These are phyloP conservation scores for Raffaelea deltoideospora DNA, from an alignment of 2,329 filamentous ascomycete species.

Conservation along the genomic window DNA sequence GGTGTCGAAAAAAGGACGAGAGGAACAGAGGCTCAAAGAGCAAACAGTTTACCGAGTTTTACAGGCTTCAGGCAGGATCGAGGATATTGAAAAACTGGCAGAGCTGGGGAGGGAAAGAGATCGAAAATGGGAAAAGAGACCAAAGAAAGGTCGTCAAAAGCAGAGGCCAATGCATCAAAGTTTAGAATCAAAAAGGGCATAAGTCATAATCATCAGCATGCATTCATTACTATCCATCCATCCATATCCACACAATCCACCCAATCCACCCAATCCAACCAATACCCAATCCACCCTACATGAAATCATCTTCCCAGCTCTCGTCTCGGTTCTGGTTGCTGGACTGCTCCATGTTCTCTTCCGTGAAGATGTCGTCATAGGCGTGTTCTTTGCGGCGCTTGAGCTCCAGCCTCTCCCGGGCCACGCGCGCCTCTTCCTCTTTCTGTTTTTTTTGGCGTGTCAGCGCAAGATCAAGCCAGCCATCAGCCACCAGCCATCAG, in stretches of 20 bases:
- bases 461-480: too few relatives aligned
- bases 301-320: slow-evolving; percentile 83
- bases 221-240: background rate
- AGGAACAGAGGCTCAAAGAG: too few relatives aligned
- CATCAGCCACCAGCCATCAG: too few relatives aligned
- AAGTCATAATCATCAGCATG: background rate
- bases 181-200: background rate
- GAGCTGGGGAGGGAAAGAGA: background rate
- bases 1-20: too few relatives aligned
- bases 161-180: background rate
- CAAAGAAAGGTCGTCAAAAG: background rate
- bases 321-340: slow-evolving; percentile 76
- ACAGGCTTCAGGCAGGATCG: background rate
- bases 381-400: slow-evolving; percentile 97
- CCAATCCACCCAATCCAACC: background rate
- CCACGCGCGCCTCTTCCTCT: slow-evolving; percentile 59
- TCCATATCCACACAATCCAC: too few relatives aligned
- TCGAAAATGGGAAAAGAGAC: background rate
- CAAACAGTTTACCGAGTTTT: too few relatives aligned
- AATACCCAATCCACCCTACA: slow-evolving; percentile 46
- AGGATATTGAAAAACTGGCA: too few relatives aligned
- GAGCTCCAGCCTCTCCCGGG: slow-evolving; percentile 71
- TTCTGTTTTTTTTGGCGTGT: too few relatives aligned
- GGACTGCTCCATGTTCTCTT: slow-evolving; percentile 59
- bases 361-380: slow-evolving; percentile 81